phyloP scores from a whole-genome alignment of 2,329 filamentous ascomycete species.

The Apiospora marii region DNA sequence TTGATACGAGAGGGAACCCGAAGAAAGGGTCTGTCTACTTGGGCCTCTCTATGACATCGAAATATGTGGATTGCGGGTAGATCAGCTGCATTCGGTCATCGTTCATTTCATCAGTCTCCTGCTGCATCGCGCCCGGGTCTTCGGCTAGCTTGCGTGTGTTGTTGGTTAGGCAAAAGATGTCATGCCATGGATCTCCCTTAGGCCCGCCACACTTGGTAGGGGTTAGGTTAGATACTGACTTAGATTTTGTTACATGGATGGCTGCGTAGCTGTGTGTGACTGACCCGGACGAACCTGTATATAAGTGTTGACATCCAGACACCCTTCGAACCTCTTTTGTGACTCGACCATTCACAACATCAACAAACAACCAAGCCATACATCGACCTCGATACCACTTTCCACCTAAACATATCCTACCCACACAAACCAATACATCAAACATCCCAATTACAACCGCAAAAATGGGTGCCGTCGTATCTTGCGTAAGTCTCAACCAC shows the following conservation, averaged over 20 bases:
- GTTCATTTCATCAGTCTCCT: neutral
- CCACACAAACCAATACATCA: conserved; percentile 23
- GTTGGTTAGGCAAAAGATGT: conserved; percentile 6
- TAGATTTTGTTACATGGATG: neutral
- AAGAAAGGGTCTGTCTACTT: conserved; percentile 3
- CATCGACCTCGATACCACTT: neutral
- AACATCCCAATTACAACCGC: conserved; percentile 34
- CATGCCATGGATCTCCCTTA: neutral
- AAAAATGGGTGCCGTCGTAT: conserved; percentile 84
- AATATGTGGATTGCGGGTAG: conserved; percentile 19
- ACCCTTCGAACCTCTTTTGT: neutral
- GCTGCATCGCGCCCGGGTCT: neutral
- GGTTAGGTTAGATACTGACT: neutral
- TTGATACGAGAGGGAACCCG: neutral
- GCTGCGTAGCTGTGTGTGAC: neutral
- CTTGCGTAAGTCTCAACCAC: conserved; percentile 70
- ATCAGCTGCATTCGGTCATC: conserved; percentile 18
- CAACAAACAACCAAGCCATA: conserved; percentile 10
- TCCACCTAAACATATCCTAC: neutral
- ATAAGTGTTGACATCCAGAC: conserved; percentile 9
- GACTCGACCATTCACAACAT: conserved; percentile 12
- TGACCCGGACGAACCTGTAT: conserved; percentile 13
- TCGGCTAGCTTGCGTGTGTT: conserved; percentile 2
- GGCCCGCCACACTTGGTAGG: neutral
- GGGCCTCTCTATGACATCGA: conserved; percentile 13